Evolutionary conservation across 352 stramenopile genomes (phyloP).

Genomic region (Globisporangium spinosum): DNA sequence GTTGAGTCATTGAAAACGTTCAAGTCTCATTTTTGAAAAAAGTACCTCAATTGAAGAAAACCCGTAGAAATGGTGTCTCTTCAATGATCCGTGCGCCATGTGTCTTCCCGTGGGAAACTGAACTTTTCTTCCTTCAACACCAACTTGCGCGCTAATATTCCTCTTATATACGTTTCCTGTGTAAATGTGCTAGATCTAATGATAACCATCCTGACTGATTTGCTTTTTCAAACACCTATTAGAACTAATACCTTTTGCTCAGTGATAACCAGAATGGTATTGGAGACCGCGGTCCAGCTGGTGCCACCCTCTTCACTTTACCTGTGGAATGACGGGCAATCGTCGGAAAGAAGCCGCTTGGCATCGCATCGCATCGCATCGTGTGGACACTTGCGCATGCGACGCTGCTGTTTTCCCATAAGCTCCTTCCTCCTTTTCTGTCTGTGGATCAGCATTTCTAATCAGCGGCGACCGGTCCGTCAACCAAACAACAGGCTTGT

Average conservation of each 20-base stretch:
- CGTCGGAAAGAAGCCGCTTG: neutral
- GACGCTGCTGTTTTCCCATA: neutral
- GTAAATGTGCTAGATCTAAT: neutral
- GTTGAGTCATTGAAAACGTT: neutral
- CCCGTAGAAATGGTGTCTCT: neutral
- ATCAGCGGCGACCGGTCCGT: neutral
- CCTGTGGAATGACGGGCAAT: neutral
- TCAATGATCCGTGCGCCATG: neutral
- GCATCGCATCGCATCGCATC: neutral
- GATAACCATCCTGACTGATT: neutral
- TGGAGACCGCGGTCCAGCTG: neutral
- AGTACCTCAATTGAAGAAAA: neutral
- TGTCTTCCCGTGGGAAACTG: neutral
- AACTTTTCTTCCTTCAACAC: neutral
- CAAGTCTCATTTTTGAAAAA: neutral
- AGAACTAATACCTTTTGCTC: neutral
- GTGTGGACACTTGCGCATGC: neutral
- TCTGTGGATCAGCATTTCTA: neutral
- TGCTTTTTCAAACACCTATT: neutral
- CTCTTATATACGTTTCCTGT: neutral
- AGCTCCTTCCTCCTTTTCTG: neutral
- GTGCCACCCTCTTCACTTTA: neutral
- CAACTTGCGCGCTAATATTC: neutral
- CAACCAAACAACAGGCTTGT: neutral
- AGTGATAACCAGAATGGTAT: neutral